Evolutionary conservation across 441 rosid species (phyloP).

Genomic region (Gossypium gossypioides): DNA sequence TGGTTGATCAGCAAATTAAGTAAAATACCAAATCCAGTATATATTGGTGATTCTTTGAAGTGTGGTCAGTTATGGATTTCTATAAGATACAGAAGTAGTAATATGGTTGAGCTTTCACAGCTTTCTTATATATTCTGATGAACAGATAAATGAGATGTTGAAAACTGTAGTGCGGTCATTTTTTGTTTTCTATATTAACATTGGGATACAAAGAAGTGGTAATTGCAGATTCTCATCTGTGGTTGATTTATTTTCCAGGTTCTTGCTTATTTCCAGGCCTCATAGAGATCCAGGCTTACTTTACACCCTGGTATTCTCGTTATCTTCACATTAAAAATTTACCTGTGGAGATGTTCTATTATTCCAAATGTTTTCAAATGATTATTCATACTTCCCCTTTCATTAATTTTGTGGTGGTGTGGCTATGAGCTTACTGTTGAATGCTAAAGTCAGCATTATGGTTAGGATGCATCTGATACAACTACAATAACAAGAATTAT

Average conservation of each 20-base stretch:
- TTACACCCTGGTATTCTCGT: conserved; percentile 44
- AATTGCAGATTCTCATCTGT: not conserved
- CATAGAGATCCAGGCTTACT: conserved; percentile 54
- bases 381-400: not conserved
- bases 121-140: not conserved
- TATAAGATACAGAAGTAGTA: not conserved
- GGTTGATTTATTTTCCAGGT: conserved; percentile 31
- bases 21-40: not conserved
- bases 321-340: not conserved
- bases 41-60: not conserved
- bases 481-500: not conserved
- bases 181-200: not conserved
- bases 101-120: not conserved
- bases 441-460: not conserved
- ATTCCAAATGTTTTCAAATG: not conserved
- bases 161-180: not conserved
- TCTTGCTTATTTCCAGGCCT: conserved; percentile 63
- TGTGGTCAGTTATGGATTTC: not conserved
- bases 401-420: not conserved
- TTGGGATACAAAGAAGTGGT: not conserved
- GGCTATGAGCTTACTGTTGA: not conserved
- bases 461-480: not conserved
- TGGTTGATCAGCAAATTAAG: not conserved
- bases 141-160: not conserved
- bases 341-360: not conserved